phyloP scores from a whole-genome alignment of 2,329 filamentous ascomycete genomes.

The Exserohilum rostratum region DNA sequence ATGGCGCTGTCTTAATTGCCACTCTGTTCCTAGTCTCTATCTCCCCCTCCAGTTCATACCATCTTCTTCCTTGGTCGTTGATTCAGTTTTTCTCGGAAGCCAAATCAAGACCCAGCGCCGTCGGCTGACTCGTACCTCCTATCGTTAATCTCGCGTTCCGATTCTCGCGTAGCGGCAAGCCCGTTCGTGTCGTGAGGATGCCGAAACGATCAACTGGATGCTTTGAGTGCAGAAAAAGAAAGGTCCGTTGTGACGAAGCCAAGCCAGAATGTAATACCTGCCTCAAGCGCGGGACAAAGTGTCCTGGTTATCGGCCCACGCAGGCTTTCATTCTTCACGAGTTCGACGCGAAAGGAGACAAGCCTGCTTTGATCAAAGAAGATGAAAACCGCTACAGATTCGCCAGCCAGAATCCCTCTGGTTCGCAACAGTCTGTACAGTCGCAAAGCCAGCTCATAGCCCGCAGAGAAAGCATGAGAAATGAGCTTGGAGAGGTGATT shows the following conservation, averaged over 20 bases:
- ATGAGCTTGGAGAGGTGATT: constrained; percentile 23
- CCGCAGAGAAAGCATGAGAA: constrained; percentile 17
- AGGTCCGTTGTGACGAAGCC: constrained; percentile 46
- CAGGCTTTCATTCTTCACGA: constrained; percentile 46
- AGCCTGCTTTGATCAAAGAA: constrained; percentile 41
- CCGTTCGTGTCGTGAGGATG: constrained; percentile 30
- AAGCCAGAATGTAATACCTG: constrained; percentile 46
- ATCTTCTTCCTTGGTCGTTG: background rate
- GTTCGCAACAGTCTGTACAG: constrained; percentile 5
- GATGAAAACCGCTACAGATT: constrained; percentile 44
- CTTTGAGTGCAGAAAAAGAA: constrained; percentile 47
- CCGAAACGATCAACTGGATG: constrained; percentile 46
- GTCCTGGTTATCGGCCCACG: constrained; percentile 44
- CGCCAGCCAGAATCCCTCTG: constrained; percentile 29
- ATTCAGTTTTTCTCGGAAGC: background rate
- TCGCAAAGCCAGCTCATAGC: constrained; percentile 11
- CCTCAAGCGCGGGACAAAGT: constrained; percentile 43
- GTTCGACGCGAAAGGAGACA: constrained; percentile 37
- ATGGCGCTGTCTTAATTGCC: constrained; percentile 5
- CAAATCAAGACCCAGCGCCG: background rate
- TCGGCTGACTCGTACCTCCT: background rate
- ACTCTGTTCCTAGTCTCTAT: background rate
- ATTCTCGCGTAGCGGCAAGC: constrained; percentile 9
- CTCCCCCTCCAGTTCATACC: constrained; percentile 6
- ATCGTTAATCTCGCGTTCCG: background rate